These are phyloP conservation scores for Dendrocalamus latiflorus DNA, from an alignment of 202 grass and related monocot genomes.

Conservation along the genomic window DNA sequence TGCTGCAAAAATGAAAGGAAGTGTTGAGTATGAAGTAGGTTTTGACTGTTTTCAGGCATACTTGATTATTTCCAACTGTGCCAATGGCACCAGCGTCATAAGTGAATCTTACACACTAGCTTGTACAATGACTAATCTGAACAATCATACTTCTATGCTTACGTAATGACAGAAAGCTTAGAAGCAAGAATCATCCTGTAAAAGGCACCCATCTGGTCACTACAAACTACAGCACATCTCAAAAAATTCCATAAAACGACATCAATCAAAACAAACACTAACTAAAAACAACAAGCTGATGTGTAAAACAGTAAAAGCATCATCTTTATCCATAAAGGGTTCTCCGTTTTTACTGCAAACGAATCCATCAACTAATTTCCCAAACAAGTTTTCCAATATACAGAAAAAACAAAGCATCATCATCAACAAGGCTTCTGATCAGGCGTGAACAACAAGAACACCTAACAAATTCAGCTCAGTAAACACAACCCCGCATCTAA, in stretches of 20 bases:
- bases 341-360: background rate
- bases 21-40: background rate
- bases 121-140: slow-evolving; percentile 19
- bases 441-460: background rate
- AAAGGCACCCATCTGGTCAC: background rate
- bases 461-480: background rate
- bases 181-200: background rate
- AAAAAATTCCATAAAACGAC: background rate
- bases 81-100: background rate
- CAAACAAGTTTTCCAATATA: background rate
- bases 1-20: background rate
- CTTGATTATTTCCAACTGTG: background rate
- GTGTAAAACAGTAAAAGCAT: background rate
- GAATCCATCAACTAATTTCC: background rate
- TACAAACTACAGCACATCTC: background rate
- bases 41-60: background rate
- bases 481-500: background rate
- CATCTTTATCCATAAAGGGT: background rate
- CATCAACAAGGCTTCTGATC: background rate
- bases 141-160: slow-evolving; percentile 1
- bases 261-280: background rate
- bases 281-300: background rate
- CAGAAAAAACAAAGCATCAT: background rate
- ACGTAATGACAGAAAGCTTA: slow-evolving; percentile 10
- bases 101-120: no score